These are phyloP conservation scores for Pestalotiopsis sp. DNA, from an alignment of 2,329 filamentous ascomycete genomes.

Conservation along the genomic window DNA sequence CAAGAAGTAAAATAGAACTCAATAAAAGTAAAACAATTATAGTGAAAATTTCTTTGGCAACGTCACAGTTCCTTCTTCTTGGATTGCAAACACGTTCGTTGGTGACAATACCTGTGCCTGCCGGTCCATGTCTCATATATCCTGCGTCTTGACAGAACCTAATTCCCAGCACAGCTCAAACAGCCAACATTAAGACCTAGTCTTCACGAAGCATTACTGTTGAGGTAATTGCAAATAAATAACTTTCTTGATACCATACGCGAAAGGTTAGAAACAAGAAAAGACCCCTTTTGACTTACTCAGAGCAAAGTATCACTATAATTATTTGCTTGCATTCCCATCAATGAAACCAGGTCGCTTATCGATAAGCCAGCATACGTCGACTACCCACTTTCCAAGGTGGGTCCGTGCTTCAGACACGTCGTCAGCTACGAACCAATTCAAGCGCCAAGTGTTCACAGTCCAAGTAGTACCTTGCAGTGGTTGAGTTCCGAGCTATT, in stretches of 20 bases:
- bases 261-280: too few species aligned
- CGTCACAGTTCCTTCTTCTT: neutral
- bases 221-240: too few species aligned
- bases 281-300: neutral
- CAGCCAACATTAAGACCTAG: neutral
- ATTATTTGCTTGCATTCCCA: too few species aligned
- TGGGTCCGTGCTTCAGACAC: neutral
- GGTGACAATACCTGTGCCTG: neutral
- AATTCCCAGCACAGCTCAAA: neutral
- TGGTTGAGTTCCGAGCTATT: constrained; percentile 2
- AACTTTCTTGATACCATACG: too few species aligned
- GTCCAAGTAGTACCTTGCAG: neutral
- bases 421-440: constrained; percentile 4
- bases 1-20: neutral
- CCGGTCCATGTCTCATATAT: neutral
- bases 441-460: constrained; percentile 6
- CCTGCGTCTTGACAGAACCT: neutral
- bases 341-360: too few species aligned
- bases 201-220: neutral
- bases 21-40: neutral
- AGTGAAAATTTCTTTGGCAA: neutral
- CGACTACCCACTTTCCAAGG: neutral
- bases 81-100: too few species aligned
- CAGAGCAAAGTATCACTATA: neutral
- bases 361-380: neutral